These are phyloP conservation scores for Venturia asperata DNA, from an alignment of 2,329 filamentous ascomycete genomes.

Conservation along the genomic window DNA sequence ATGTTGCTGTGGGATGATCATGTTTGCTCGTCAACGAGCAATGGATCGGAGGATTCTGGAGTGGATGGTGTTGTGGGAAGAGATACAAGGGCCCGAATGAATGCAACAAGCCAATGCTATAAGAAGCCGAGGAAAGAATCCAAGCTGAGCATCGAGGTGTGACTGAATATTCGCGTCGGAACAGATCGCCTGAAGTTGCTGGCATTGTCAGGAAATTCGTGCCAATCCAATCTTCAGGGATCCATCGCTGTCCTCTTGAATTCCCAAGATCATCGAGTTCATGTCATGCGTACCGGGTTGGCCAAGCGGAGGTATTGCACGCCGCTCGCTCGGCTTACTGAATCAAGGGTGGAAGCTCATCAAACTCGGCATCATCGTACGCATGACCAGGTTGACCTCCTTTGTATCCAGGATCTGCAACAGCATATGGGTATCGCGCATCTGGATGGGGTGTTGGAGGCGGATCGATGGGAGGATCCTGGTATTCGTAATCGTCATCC, in stretches of 20 bases:
- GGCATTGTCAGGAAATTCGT: too few relatives aligned
- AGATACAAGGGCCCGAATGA: not conserved
- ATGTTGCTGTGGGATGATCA: not conserved
- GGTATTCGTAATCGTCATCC: constrained; percentile 17
- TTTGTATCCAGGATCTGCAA: not conserved
- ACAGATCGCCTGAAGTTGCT: not conserved
- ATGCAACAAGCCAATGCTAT: not conserved
- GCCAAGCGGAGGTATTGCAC: not conserved
- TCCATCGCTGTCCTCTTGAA: not conserved
- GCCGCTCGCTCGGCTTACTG: not conserved
- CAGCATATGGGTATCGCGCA: not conserved
- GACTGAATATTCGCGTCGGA: not conserved
- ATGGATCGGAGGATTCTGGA: not conserved
- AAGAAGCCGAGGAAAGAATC: not conserved
- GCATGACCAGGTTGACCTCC: not conserved
- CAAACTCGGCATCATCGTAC: not conserved
- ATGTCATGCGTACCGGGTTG: not conserved
- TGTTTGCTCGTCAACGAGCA: not conserved
- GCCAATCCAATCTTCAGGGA: not conserved
- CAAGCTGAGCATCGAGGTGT: not conserved
- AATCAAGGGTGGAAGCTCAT: not conserved
- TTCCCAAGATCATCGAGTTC: not conserved
- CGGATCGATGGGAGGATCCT: constrained; percentile 14
- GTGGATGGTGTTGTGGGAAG: not conserved
- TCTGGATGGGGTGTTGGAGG: not conserved